These are phyloP conservation scores for Hordeum marinum DNA, from an alignment of 176 grass and related monocot genomes.

Conservation along the genomic window DNA sequence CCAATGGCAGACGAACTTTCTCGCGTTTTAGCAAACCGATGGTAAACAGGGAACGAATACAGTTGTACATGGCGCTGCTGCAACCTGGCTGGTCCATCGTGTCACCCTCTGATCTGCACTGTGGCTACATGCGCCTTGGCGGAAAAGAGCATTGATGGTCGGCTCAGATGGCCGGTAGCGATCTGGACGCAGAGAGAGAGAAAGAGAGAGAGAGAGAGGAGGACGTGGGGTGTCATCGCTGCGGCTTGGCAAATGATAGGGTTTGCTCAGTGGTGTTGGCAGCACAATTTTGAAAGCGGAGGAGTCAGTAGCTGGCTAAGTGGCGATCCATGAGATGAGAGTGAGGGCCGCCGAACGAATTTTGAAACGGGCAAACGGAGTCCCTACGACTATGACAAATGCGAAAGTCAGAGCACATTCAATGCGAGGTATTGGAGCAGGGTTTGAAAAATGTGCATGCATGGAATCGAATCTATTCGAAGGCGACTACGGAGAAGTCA, in stretches of 20 bases:
- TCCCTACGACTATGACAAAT: no score
- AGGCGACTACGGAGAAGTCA: neutral
- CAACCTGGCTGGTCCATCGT: neutral
- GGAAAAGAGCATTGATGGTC: neutral
- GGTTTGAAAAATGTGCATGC: neutral
- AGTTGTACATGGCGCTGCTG: neutral
- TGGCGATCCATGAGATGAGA: neutral
- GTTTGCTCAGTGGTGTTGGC: neutral
- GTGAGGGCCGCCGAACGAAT: neutral
- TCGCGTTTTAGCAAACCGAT: no score
- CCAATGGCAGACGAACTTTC: neutral
- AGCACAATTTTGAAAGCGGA: neutral
- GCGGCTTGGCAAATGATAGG: neutral
- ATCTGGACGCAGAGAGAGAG: neutral
- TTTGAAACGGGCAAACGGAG: neutral
- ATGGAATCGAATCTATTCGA: neutral
- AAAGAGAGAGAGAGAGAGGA: no score
- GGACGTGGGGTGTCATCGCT: neutral
- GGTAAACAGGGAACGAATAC: neutral
- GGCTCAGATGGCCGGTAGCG: conserved; percentile 2
- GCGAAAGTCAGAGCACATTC: neutral
- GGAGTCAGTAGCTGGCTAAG: neutral
- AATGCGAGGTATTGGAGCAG: neutral
- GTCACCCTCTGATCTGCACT: neutral
- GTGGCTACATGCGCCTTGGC: neutral